Percentiles rank a stretch among this genome's conserved stretches.
Conservation (phyloP, 441 rosid genomes). For the Mallotus repandus region DNA sequence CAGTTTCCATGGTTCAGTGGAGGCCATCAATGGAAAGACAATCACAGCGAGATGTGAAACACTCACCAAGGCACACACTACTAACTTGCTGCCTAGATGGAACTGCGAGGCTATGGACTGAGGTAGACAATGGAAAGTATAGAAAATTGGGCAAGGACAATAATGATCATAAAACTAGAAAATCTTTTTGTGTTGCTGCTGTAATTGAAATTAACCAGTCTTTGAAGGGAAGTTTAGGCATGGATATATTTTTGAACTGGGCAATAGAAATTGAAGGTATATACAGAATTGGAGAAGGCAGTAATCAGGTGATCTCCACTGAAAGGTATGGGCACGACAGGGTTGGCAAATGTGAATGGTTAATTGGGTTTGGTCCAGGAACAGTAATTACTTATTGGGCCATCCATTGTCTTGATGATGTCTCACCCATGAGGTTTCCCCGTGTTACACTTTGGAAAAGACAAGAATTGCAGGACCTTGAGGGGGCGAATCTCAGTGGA, state of each 20-base stretch:
- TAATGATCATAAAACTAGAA: conserved; percentile 38
- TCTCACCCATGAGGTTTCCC: conserved; percentile 78
- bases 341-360: conserved; percentile 80
- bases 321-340: conserved; percentile 40
- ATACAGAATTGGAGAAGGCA: conserved; percentile 44
- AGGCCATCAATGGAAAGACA: conserved; percentile 55
- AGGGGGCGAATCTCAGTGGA: conserved; percentile 32
- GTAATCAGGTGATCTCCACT: conserved; percentile 35
- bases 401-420: conserved; percentile 87
- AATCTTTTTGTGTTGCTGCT: conserved; percentile 65
- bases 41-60: conserved; percentile 32
- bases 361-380: conserved; percentile 89
- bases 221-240: conserved; percentile 58
- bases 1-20: conserved; percentile 84
- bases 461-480: conserved; percentile 48
- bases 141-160: conserved; percentile 55
- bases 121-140: conserved; percentile 63
- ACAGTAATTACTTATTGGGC: conserved; percentile 72
- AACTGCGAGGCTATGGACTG: conserved; percentile 85
- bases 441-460: conserved; percentile 73
- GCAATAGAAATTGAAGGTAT: conserved; percentile 57
- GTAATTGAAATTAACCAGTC: conserved; percentile 74
- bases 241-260: conserved; percentile 65
- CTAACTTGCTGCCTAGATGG: conserved; percentile 95
- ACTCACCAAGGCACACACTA: conserved; percentile 48